Evolutionary conservation across 2,329 filamentous ascomycete species (phyloP), one percentile per base, ranked within the genome.

Genomic region (Hypocrella siamensis): DNA sequence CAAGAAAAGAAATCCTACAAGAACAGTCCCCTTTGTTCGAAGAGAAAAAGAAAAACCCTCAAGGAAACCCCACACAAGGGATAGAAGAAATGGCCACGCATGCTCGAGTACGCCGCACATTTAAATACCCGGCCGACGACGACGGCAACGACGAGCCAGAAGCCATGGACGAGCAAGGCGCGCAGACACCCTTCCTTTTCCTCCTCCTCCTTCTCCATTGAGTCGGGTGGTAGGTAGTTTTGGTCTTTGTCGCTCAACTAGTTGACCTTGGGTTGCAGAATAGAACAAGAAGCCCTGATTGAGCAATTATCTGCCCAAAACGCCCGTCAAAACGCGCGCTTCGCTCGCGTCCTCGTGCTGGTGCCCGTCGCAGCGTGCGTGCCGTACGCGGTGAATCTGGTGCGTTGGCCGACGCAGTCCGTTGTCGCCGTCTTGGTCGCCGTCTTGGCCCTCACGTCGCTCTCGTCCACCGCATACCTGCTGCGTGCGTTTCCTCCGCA

Each of bases 101-200:
- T 26, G 60, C 79, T 32, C 75, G 80, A 39, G 60, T 90, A 28
- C 76, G 85, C 46, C 78, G 70, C 45, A 78, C 80, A 7, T 90
- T 92, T 56, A 70, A 68, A 38, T 90, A 88, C 56, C 79, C 79
- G 35, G 73, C 79, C 44, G 63, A 65, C 35, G 60, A 63, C 41
- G 50, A 52, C 32, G 53, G 68, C 10, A 60, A 63, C 41, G 49
- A 51, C 32, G 53, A 63, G 19, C 65, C 69, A 10, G 67, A 75
- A 41, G 69, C 74, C 34, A 61, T 90, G 37, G 83, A 90, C 49
- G 80, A 86, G 54, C 68, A 86, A 65, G 78, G 78, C 77, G 50
- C 32, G 40, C 26, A 16, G 10, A n/a, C 10, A 10, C 10, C 26
- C 14, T 27, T 18, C 15, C 26, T 30, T 32, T 29, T 22, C 22